A percentile compares a stretch with the other conserved stretches of the same genome.
Conservation (phyloP, 176 grass and related monocot genomes). For the Hordeum marinum region DNA sequence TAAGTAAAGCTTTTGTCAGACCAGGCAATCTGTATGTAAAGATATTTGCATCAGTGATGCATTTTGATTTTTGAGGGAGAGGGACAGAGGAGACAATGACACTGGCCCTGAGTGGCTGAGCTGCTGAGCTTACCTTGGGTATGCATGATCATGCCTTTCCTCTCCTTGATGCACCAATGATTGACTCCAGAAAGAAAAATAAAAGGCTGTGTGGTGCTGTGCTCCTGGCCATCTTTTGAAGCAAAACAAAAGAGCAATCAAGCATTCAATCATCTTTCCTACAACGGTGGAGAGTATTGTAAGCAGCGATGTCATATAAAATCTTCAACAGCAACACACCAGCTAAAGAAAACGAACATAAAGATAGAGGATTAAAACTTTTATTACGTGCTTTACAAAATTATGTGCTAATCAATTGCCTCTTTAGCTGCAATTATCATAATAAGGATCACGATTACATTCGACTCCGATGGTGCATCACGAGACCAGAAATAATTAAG, state of each 20-base stretch:
- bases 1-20: slow-evolving; percentile 6
- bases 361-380: background rate
- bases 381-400: background rate
- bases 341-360: background rate
- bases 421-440: slow-evolving; percentile 14
- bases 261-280: slow-evolving; percentile 39
- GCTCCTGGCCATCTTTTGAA: slow-evolving; percentile 33
- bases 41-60: slow-evolving; percentile 20
- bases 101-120: slow-evolving; percentile 9
- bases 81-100: slow-evolving; percentile 12
- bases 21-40: slow-evolving; percentile 4
- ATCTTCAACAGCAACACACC: background rate
- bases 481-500: background rate
- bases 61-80: slow-evolving; percentile 30
- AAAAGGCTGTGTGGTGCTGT: background rate
- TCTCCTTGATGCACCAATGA: slow-evolving; percentile 33
- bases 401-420: background rate
- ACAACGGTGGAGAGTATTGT: slow-evolving; percentile 33
- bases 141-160: slow-evolving; percentile 17
- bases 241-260: slow-evolving; percentile 21
- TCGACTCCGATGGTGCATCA: background rate
- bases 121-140: slow-evolving; percentile 12
- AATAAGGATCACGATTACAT: slow-evolving; percentile 3
- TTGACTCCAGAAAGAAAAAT: slow-evolving; percentile 25
- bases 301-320: background rate